Evolutionary conservation across 768 basidiomycete species (phyloP).

Genomic region (Russula olivacea): DNA sequence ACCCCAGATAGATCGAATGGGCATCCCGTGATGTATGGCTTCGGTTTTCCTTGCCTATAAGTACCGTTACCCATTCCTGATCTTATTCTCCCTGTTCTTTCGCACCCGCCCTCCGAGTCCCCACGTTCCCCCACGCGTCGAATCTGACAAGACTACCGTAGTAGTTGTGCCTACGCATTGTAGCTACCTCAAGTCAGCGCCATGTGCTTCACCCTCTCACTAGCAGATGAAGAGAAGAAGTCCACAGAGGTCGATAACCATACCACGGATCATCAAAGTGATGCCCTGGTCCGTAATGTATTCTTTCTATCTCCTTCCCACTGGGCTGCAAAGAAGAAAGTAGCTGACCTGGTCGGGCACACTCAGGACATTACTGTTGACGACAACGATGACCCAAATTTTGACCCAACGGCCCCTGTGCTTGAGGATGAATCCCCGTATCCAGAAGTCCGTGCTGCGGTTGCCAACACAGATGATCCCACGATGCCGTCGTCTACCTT

Average conservation of each 20-base stretch:
- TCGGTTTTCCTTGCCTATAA: not conserved
- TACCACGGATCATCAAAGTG: not conserved
- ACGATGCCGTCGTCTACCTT: constrained; percentile 35
- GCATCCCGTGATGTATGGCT: not conserved
- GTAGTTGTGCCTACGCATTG: not conserved
- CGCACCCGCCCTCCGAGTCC: not conserved
- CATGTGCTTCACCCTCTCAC: constrained; percentile 17
- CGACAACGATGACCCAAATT: constrained; percentile 34
- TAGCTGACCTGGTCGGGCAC: not conserved
- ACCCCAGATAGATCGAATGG: not conserved
- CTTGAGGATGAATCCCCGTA: constrained; percentile 48
- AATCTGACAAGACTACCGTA: too few species aligned
- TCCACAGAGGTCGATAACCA: constrained; percentile 24
- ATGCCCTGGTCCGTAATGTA: not conserved
- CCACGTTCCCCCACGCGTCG: not conserved
- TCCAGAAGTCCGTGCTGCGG: constrained; percentile 47
- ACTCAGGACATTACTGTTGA: constrained; percentile 22
- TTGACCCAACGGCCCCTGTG: constrained; percentile 29
- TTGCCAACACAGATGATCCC: constrained; percentile 45
- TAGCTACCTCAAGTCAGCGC: constrained; percentile 4
- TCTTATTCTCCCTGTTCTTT: not conserved
- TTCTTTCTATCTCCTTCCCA: not conserved
- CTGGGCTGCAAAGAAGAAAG: too few species aligned
- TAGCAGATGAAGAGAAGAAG: constrained; percentile 24
- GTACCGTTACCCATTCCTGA: not conserved